phyloP scores from a whole-genome alignment of 441 rosid genomes.

The Omphalea diandra region DNA sequence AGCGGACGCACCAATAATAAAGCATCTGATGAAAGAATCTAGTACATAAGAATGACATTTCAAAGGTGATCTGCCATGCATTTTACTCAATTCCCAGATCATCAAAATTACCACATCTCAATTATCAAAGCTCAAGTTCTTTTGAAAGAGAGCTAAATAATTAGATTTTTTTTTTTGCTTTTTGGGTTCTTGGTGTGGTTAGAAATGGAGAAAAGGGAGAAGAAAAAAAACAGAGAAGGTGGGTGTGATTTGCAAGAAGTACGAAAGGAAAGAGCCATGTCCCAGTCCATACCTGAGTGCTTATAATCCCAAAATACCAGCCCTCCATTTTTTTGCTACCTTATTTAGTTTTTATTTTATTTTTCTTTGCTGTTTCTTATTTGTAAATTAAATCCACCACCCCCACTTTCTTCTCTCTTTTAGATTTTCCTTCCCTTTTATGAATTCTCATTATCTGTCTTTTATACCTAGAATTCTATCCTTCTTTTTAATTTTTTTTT shows the following conservation, averaged over 20 bases:
- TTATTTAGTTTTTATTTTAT: not conserved
- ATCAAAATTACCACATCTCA: not conserved
- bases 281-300: conserved; percentile 12
- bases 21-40: conserved; percentile 28
- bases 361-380: conserved; percentile 15
- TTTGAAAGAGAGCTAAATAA: not conserved
- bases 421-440: not conserved
- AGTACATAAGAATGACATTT: conserved; percentile 36
- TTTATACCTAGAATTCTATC: too few relatives aligned
- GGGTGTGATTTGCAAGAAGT: conserved; percentile 14
- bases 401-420: not conserved
- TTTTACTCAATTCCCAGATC: conserved; percentile 20
- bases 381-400: not conserved
- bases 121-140: conserved; percentile 7
- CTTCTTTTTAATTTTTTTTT: conserved; percentile 1
- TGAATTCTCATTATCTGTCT: not conserved
- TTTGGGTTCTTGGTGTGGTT: conserved; percentile 12
- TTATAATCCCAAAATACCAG: conserved; percentile 33
- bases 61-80: conserved; percentile 33
- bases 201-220: conserved; percentile 14
- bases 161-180: conserved; percentile 3
- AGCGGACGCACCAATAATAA: conserved; percentile 48
- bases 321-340: conserved; percentile 17
- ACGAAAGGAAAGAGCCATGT: conserved; percentile 13
- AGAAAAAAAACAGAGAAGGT: conserved; percentile 13